Base-by-base conservation (phyloP, 1,284 basidiomycete genomes). In the Apiotrichum veenhuisii region DNA sequence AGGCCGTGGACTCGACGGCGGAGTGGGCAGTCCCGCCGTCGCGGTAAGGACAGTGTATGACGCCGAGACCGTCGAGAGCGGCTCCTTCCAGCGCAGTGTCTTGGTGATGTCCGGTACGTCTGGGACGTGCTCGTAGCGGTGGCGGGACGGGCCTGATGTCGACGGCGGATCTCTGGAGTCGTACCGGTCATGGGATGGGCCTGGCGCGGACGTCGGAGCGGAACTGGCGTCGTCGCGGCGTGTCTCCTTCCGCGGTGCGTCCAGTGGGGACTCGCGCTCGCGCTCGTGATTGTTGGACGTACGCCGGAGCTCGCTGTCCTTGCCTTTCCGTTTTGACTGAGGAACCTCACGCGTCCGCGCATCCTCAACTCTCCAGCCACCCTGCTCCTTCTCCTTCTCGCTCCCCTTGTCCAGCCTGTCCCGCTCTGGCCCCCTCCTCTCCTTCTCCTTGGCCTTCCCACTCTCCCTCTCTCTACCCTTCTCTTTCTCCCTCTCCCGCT, bases 1-100 rank as follows among this genome's bases (percentile, higher is more conserved):
- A 15, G 49, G 49, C 1, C n/a, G 46, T 0, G 57, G 57, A 17
- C 52, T 50, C 26, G 52, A 45, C 9, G 57, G 57, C 10, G 57
- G 57, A 7, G 57, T 58, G 1, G 48, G 52, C 37, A 51, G 54
- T 4, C 46, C 37, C 26, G 40, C 18, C 20, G 25, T 23, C n/a
- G 43, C 8, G 5, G 18, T 18, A 5, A 27, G 5, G 15, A 25
- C 30, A 3, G 20, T 22, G 15, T 41, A 26, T n/a, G 45, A 20
- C 20, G 17, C 30, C 5, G 43, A 36, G 9, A 15, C n/a, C n/a
- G 42, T 43, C 42, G 50, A 43, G 11, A 53, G 30, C 4, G 52
- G 43, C 14, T 48, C 46, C 46, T 48, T 48, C 46, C 46, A 48
- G 20, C 18, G 33, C 3, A 45, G 17, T 26, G 40, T 41, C 20